A percentile compares a stretch with the other conserved stretches of the same genome.
phyloP scores from a whole-genome alignment of 148 eudicot genomes.

The Camellia lanceoleosa region DNA sequence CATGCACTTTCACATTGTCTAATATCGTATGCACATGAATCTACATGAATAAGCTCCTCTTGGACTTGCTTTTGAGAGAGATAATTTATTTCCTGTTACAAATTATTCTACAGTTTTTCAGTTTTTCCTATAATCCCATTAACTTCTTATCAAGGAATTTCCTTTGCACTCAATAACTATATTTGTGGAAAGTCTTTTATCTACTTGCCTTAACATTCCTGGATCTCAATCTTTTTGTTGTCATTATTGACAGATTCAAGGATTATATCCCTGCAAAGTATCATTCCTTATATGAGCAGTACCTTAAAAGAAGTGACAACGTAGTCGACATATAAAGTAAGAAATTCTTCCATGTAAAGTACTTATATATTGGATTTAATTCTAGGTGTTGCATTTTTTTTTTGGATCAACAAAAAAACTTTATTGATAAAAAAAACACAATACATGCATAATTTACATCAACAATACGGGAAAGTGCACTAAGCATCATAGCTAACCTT shows the following conservation, averaged over 20 bases:
- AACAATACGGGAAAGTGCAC: no score
- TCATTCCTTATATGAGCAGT: slow-evolving; percentile 65
- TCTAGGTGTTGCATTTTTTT: not conserved
- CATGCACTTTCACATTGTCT: no score
- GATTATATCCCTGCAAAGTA: slow-evolving; percentile 77
- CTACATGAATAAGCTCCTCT: no score
- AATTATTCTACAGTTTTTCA: not conserved
- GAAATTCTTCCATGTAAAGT: not conserved
- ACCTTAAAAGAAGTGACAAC: slow-evolving; percentile 30
- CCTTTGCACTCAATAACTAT: not conserved
- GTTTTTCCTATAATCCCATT: not conserved
- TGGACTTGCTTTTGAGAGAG: no score
- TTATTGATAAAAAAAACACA: no score
- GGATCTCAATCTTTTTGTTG: not conserved
- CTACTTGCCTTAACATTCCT: no score
- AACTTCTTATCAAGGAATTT: no score
- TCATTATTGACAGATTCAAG: slow-evolving; percentile 63
- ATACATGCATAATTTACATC: no score
- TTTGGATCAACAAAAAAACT: no score
- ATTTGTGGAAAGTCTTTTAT: no score
- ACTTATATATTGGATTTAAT: not conserved
- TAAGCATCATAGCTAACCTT: no score
- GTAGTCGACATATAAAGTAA: slow-evolving; percentile 19
- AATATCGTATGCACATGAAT: no score
- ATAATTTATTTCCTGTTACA: not conserved